Evolutionary conservation across 352 stramenopile genomes (phyloP), one percentile per base, ranked within the genome.

Genomic region (Phytophthora pini): DNA sequence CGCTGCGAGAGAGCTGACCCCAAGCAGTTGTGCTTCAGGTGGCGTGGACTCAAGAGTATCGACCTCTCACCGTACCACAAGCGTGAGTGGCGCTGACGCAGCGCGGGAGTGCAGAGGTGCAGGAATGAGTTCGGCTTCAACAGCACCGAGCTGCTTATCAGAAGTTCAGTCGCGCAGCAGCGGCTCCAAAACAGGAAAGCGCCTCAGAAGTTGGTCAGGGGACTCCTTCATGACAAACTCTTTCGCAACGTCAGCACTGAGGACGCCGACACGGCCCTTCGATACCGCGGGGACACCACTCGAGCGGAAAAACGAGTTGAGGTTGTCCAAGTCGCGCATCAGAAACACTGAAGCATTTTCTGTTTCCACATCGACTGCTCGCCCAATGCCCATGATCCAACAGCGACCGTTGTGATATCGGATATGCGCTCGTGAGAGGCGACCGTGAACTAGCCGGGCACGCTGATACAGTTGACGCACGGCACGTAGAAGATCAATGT

Each of bases 321-420:
- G 67, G 22, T 64, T 77, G n/a, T 57, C 58, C 20, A 97, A 24
- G 60, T 97, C 91, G 15, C 72, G 76, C 5, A 65, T 58, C 9
- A 98, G 69, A 6, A 88, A 57, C 9, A 84, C 73, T 8, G 60
- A 24, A 20, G 88, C 76, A 5, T 57, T 66, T n/a, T 83, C 65
- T 7, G 81, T 68, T 38, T 96, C 89, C 13, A 72, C 56, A 34
- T 96, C 83, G 12, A 95, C 82, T 10, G 89, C 81, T 43, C 93
- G 82, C 0, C 82, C 84, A 58, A 98, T 93, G 65, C 96, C 91
- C 59, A 95, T 95, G 39, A 98, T 83, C 84, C 61, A 97, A 60
- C 68, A 80, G 50, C 57, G 81, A 26, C 65, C 76, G 43, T 76
- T 80, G 66, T 72, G 73, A 24, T 89, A 84, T 20, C 97, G 70